A percentile compares a stretch with the other conserved stretches of the same genome.
Conservation (phyloP, 768 basidiomycete species). For the Hemileccinum rubropunctum region DNA sequence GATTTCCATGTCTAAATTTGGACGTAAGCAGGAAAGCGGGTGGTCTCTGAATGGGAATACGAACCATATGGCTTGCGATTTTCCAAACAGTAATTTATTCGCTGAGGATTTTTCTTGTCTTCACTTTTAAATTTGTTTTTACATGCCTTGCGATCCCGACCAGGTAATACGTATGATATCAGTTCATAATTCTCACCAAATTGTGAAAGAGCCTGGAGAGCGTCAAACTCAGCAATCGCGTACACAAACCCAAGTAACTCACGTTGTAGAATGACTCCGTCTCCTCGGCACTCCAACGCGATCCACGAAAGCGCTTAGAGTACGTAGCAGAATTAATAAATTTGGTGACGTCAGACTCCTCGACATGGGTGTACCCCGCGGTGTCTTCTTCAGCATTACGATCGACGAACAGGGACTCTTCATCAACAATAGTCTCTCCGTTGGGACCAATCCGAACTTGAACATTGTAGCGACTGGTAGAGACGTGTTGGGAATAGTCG, state of each 20-base stretch:
- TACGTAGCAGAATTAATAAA: conserved; percentile 86
- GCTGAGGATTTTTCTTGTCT: conserved; percentile 74
- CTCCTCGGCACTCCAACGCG: conserved; percentile 87
- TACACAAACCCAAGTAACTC: conserved; percentile 23
- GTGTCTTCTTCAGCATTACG: conserved; percentile 67
- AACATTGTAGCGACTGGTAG: conserved; percentile 73
- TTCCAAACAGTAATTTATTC: conserved; percentile 73
- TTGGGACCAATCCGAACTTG: conserved; percentile 87
- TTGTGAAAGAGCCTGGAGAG: conserved; percentile 72
- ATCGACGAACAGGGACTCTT: conserved; percentile 80
- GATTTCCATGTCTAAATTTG: conserved; percentile 59
- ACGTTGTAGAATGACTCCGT: conserved; percentile 88
- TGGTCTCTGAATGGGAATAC: conserved; percentile 19
- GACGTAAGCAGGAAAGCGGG: not conserved
- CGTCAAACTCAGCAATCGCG: conserved; percentile 7
- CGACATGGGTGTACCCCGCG: conserved; percentile 69
- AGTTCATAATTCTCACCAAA: conserved; percentile 93
- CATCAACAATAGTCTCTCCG: conserved; percentile 85
- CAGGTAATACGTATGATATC: conserved; percentile 81
- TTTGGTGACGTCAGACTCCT: conserved; percentile 79
- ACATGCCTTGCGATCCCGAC: conserved; percentile 84
- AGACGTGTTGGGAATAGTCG: conserved; percentile 63
- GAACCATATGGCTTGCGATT: conserved; percentile 75
- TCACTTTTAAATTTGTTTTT: conserved; percentile 93
- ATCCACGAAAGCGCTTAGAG: conserved; percentile 75